Evolutionary conservation across 805 yeast species (phyloP).

Genomic region (Pichia cephalocereana): DNA sequence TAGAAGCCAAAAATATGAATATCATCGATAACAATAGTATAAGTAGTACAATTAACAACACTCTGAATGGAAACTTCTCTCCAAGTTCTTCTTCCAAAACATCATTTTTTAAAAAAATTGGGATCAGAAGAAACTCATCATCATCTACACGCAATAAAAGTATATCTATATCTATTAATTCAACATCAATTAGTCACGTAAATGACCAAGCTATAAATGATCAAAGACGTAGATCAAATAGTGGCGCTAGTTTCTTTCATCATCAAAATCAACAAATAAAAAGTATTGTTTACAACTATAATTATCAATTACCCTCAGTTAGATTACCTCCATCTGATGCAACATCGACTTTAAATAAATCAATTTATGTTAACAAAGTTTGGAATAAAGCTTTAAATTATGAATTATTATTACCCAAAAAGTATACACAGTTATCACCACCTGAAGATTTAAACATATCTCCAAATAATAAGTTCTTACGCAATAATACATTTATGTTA

Average conservation of each 20-base stretch:
- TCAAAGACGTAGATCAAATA: slow-evolving; percentile 1
- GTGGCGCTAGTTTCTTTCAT: neutral
- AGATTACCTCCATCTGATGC: slow-evolving; percentile 51
- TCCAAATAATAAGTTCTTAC: slow-evolving; percentile 4
- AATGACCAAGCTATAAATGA: neutral
- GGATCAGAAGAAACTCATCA: slow-evolving; percentile 12
- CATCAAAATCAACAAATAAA: neutral
- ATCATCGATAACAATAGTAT: neutral
- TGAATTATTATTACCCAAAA: slow-evolving; percentile 62
- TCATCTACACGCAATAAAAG: neutral
- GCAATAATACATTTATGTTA: slow-evolving; percentile 29
- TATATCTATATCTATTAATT: neutral
- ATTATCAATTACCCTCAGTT: slow-evolving; percentile 36
- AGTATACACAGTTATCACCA: slow-evolving; percentile 56
- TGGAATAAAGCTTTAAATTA: slow-evolving; percentile 70
- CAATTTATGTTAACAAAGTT: slow-evolving; percentile 63
- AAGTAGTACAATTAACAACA: neutral
- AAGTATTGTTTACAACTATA: slow-evolving; percentile 26
- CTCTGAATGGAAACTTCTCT: neutral
- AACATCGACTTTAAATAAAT: slow-evolving; percentile 54
- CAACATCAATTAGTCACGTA: neutral
- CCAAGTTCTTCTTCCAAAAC: neutral
- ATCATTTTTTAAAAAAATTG: slow-evolving; percentile 18
- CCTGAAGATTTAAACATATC: slow-evolving; percentile 4
- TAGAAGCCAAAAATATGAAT: neutral